phyloP scores from a whole-genome alignment of 1,139 yeast species.

The Diutina mesorugosa region DNA sequence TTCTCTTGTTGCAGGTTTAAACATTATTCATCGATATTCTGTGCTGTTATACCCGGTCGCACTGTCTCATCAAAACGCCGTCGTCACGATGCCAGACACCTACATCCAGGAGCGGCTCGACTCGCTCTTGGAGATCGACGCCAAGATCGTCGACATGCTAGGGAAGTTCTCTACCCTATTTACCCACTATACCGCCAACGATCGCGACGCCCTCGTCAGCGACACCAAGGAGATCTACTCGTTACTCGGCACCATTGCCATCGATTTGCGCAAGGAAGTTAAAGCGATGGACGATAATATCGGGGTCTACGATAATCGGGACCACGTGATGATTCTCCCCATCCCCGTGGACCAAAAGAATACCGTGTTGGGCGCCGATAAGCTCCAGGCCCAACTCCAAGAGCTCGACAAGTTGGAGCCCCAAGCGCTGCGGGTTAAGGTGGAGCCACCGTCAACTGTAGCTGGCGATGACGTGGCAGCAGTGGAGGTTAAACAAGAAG shows the following conservation, averaged over 20 bases:
- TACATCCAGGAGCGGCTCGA: constrained; percentile 35
- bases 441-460: background rate
- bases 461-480: background rate
- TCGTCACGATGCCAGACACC: background rate
- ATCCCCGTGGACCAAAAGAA: constrained; percentile 51
- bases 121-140: constrained; percentile 29
- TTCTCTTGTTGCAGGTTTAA: too few species aligned
- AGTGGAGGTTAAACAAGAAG: background rate
- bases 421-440: background rate
- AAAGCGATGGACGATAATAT: constrained; percentile 45
- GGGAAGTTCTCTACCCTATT: constrained; percentile 26
- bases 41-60: background rate
- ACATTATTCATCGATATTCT: too few species aligned
- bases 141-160: constrained; percentile 29
- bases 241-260: constrained; percentile 26
- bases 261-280: constrained; percentile 42
- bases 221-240: constrained; percentile 19
- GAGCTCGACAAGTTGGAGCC: constrained; percentile 9
- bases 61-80: background rate
- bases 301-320: constrained; percentile 33
- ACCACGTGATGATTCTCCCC: constrained; percentile 43
- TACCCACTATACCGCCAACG: constrained; percentile 19
- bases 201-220: constrained; percentile 5
- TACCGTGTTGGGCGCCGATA: constrained; percentile 39
- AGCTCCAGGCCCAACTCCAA: constrained; percentile 25